Base-by-base conservation (phyloP, 371 early-diverging fungal genomes). In the Batkoa obscura region DNA sequence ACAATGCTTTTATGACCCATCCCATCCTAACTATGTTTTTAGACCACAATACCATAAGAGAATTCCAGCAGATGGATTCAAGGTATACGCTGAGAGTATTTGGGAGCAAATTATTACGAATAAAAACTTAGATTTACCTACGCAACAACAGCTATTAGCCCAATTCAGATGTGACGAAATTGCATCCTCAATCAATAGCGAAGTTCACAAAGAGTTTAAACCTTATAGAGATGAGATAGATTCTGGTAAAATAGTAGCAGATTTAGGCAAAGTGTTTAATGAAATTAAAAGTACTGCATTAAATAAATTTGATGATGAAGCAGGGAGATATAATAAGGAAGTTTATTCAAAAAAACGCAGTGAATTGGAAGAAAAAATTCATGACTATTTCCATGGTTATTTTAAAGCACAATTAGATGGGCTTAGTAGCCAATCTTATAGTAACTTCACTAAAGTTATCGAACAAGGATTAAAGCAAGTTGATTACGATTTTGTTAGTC, bases 101-200 rank as follows among this genome's bases (percentile, higher is more conserved):
- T 98, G 98, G 98, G 79, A 81, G 59, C 89, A 88, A 71, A 88
- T 96, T 47, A 69, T 86, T 58, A 76, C 83, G 60, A 94, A 92
- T 73, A 85, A 86, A 58, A 97, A 96, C 60, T 70, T 98, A 58
- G 97, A 98, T 71, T 68, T 98, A 46, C 98, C 98, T 2, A 94
- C 95, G 1, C 97, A 98, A 66, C 94, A 93, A 70, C 89, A 96
- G 64, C 69, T 98, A 46, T 71, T 98, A 57, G 96, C 97, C 32
- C 95, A 96, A 71, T 96, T 86, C 67, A 84, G 98, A 52, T 97
- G 98, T 66, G 98, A 97, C 59, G 98, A 97, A 65, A 94, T 97
- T 58, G 80, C 87, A n/a, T 78, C 75, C 50, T 76, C 72, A 64
- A 60, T 54, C 33, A 36, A 86, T 62, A 80, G 72, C 17, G 66